Conservation (phyloP, 306 rosid genomes). For the Quercus gilva region DNA sequence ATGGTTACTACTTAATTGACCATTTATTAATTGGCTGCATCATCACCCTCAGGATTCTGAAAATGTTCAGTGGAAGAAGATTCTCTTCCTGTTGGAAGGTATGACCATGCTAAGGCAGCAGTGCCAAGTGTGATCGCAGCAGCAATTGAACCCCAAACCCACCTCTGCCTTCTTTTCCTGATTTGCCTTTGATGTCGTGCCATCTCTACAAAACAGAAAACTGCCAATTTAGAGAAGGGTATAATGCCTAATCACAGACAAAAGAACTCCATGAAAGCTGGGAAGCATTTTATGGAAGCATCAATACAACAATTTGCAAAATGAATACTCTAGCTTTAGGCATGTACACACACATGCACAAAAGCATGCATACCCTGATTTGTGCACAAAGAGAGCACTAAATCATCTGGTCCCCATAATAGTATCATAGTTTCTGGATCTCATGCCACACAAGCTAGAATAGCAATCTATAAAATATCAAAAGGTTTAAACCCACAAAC, state of each 20-base stretch:
- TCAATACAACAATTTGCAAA: neutral
- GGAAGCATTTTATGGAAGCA: constrained; percentile 1
- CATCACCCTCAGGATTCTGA: constrained; percentile 38
- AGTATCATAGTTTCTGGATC: neutral
- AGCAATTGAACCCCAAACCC: constrained; percentile 89
- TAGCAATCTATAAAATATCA: neutral
- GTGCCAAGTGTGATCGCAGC: constrained; percentile 60
- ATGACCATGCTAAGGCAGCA: constrained; percentile 75
- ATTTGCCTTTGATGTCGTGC: constrained; percentile 76
- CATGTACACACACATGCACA: neutral
- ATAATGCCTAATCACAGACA: neutral
- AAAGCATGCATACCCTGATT: neutral
- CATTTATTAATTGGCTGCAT: constrained; percentile 32
- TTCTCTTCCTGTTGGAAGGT: constrained; percentile 52
- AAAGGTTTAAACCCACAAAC: neutral
- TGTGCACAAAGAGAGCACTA: neutral
- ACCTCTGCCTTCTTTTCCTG: constrained; percentile 64
- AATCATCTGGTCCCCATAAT: neutral
- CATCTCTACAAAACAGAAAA: constrained; percentile 48
- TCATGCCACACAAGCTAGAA: neutral
- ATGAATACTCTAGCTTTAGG: neutral
- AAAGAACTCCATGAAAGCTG: neutral
- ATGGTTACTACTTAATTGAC: constrained; percentile 23
- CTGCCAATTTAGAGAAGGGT: constrained; percentile 6
- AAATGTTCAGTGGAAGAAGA: constrained; percentile 26